Evolutionary conservation across 352 stramenopile genomes (phyloP).

Genomic region (Globisporangium apiculatum): DNA sequence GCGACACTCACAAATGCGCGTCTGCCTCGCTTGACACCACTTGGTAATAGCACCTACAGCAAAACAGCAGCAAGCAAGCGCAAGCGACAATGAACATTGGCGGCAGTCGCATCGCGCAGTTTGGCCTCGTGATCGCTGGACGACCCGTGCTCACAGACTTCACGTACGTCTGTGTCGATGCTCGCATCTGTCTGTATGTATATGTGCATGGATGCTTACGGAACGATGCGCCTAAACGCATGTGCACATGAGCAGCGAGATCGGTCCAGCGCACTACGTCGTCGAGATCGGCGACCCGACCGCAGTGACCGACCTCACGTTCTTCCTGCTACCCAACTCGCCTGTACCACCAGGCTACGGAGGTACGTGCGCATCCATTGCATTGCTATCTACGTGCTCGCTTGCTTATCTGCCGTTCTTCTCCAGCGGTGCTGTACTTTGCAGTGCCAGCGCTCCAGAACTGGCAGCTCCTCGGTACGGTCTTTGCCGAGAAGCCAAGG

Average conservation of each 20-base stretch:
- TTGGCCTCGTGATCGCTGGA: conserved; percentile 60
- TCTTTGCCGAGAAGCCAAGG: conserved; percentile 61
- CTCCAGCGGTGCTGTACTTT: conserved; percentile 65
- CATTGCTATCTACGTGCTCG: conserved; percentile 1
- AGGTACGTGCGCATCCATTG: conserved; percentile 14
- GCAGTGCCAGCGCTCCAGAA: conserved; percentile 56
- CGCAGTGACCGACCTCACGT: conserved; percentile 61
- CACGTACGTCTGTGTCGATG: conserved; percentile 1
- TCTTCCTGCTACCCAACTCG: conserved; percentile 63
- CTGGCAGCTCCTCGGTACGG: conserved; percentile 63
- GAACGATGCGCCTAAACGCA: neutral
- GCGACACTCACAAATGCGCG: no score
- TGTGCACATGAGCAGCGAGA: conserved; percentile 25
- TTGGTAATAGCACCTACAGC: neutral
- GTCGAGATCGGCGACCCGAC: conserved; percentile 50
- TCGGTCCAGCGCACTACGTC: conserved; percentile 54
- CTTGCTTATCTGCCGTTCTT: no score
- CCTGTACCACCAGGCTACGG: conserved; percentile 50
- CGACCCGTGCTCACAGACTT: conserved; percentile 64
- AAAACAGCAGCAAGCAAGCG: neutral
- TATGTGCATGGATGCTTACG: conserved; percentile 1
- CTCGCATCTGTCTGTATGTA: conserved; percentile 10
- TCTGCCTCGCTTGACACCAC: neutral
- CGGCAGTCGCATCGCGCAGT: conserved; percentile 31
- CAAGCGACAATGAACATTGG: neutral